Percentiles rank a stretch among this genome's conserved stretches.
phyloP scores from a whole-genome alignment of 176 grass and related monocot species.

The Luzula sylvatica region DNA sequence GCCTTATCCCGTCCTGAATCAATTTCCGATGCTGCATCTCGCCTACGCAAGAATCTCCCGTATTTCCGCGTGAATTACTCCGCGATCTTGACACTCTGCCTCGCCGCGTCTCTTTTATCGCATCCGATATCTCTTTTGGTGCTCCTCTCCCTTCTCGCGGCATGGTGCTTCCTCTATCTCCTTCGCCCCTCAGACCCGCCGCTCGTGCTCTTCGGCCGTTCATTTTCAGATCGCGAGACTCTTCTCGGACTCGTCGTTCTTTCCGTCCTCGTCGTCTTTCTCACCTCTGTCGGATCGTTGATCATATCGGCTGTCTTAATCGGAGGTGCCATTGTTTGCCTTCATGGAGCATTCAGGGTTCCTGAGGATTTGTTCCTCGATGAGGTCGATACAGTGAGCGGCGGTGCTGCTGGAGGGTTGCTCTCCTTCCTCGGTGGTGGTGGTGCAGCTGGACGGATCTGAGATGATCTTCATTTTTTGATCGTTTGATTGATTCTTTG shows the following conservation, averaged over 20 bases:
- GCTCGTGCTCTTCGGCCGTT: slow-evolving; percentile 78
- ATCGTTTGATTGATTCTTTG: slow-evolving; percentile 6
- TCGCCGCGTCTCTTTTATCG: slow-evolving; percentile 60
- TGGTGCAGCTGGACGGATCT: slow-evolving; percentile 12
- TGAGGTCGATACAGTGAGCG: slow-evolving; percentile 30
- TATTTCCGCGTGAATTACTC: slow-evolving; percentile 99
- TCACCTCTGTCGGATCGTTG: slow-evolving; percentile 77
- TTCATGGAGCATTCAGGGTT: slow-evolving; percentile 60
- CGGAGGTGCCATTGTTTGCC: slow-evolving; percentile 41
- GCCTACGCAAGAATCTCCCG: slow-evolving; percentile 68
- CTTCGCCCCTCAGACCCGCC: slow-evolving; percentile 76
- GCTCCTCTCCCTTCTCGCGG: slow-evolving; percentile 53
- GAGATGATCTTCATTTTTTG: not conserved
- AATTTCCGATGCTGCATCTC: slow-evolving; percentile 68
- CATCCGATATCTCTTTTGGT: slow-evolving; percentile 75
- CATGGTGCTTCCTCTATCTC: slow-evolving; percentile 86
- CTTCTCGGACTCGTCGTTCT: slow-evolving; percentile 58
- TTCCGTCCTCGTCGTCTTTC: slow-evolving; percentile 57
- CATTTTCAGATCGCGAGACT: slow-evolving; percentile 82
- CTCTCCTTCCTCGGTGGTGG: slow-evolving; percentile 59
- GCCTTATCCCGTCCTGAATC: slow-evolving; percentile 65
- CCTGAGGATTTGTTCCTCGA: slow-evolving; percentile 93
- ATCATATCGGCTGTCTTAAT: slow-evolving; percentile 74
- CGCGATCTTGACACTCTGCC: slow-evolving; percentile 48
- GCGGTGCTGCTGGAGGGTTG: slow-evolving; percentile 36